These are phyloP conservation scores for Xylariomycetidae sp. DNA, from an alignment of 2,329 filamentous ascomycete species.

Conservation along the genomic window DNA sequence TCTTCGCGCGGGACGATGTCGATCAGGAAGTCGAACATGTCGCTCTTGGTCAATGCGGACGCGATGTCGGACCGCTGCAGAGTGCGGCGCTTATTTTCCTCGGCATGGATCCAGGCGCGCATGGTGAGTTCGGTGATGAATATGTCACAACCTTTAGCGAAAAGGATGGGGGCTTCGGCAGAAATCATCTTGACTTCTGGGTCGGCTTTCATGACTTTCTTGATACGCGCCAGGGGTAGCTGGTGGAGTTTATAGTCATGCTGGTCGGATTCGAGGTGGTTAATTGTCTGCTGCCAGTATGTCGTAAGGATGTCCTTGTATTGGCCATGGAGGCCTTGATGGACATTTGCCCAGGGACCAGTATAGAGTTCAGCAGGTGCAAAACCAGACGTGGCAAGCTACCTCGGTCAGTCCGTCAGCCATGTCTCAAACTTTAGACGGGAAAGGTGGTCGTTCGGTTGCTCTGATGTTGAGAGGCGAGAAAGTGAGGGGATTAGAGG, in stretches of 20 bases:
- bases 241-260: slow-evolving; percentile 99
- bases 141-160: slow-evolving; percentile 97
- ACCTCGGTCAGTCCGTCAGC: slow-evolving; percentile 26
- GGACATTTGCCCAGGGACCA: slow-evolving; percentile 94
- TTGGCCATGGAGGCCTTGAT: slow-evolving; percentile 85
- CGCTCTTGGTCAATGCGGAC: slow-evolving; percentile 89
- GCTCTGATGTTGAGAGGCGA: slow-evolving; percentile 2
- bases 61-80: slow-evolving; percentile 95
- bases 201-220: slow-evolving; percentile 99
- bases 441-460: neutral
- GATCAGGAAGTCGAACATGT: slow-evolving; percentile 99
- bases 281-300: slow-evolving; percentile 99
- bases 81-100: slow-evolving; percentile 96
- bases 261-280: slow-evolving; percentile 86
- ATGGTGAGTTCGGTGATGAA: slow-evolving; percentile 99
- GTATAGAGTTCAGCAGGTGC: slow-evolving; percentile 92
- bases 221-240: slow-evolving; percentile 93
- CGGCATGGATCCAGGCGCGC: slow-evolving; percentile 98
- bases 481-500: slow-evolving; percentile 7
- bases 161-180: slow-evolving; percentile 93
- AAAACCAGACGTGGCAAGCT: slow-evolving; percentile 84
- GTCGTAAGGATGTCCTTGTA: slow-evolving; percentile 98
- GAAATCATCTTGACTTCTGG: slow-evolving; percentile 99
- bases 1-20: slow-evolving; percentile 98
- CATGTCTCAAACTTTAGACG: too few species aligned